A percentile compares a stretch with the other conserved stretches of the same genome.
Conservation (phyloP, 2,329 filamentous ascomycete genomes). For the Pseudocercospora vitis region DNA sequence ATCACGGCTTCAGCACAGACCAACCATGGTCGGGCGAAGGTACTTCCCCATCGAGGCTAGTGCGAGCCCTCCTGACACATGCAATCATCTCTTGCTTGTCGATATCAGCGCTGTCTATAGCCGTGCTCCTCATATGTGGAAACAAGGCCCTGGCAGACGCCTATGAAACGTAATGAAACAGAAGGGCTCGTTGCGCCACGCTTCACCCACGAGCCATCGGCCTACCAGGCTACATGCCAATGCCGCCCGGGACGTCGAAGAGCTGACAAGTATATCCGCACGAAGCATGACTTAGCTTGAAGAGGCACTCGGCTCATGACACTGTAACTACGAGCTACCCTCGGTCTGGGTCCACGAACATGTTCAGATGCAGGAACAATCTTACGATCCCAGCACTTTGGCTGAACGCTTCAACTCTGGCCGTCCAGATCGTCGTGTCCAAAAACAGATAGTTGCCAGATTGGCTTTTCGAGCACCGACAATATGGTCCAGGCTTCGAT, state of each 20-base stretch:
- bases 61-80: not conserved
- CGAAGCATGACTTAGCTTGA: too few relatives aligned
- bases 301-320: conserved; percentile 1
- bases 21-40: not conserved
- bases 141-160: too few relatives aligned
- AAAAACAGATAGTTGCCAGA: not conserved
- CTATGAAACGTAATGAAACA: too few relatives aligned
- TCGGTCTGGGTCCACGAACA: too few relatives aligned
- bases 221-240: too few relatives aligned
- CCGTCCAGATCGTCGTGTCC: not conserved
- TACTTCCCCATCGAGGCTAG: not conserved
- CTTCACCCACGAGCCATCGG: too few relatives aligned
- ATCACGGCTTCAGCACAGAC: too few relatives aligned
- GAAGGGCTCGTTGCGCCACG: too few relatives aligned
- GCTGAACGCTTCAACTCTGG: not conserved
- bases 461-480: not conserved
- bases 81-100: not conserved
- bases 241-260: too few relatives aligned
- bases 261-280: too few relatives aligned
- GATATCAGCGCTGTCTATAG: not conserved
- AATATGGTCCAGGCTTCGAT: not conserved
- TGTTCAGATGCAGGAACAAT: not conserved
- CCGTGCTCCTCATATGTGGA: too few relatives aligned
- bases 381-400: not conserved
- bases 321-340: too few relatives aligned